A percentile compares a stretch with the other conserved stretches of the same genome.
Evolutionary conservation across 2,329 filamentous ascomycete genomes (phyloP).

Genomic region (Pseudogymnoascus sp.): DNA sequence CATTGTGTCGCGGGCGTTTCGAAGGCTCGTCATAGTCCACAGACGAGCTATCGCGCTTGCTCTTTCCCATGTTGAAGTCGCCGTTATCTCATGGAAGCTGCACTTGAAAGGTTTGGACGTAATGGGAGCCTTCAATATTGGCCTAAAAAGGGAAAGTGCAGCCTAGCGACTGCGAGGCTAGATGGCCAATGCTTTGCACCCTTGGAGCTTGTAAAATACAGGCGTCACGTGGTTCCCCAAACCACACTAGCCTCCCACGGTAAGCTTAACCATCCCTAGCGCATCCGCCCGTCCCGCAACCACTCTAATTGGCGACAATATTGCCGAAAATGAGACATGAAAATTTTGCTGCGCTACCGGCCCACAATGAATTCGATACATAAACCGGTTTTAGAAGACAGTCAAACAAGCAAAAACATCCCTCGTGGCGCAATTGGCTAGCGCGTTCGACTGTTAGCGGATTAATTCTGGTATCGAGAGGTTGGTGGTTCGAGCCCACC

Average conservation of each 20-base stretch:
- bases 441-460: conserved; percentile 4
- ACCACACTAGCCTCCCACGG: neutral
- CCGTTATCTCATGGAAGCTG: neutral
- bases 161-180: neutral
- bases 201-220: too few relatives aligned
- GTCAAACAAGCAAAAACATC: neutral
- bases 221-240: neutral
- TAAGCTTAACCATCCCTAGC: neutral
- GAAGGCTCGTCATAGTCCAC: conserved; percentile 1
- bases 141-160: neutral
- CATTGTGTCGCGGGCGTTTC: neutral
- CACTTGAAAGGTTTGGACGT: neutral
- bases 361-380: neutral
- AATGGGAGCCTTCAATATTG: neutral
- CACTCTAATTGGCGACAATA: neutral
- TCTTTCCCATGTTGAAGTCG: conserved; percentile 1
- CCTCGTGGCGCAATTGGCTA: conserved; percentile 9
- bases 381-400: neutral
- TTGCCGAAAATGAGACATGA: neutral
- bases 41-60: neutral
- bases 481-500: conserved; percentile 9
- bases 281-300: neutral
- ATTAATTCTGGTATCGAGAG: conserved; percentile 4
- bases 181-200: neutral
- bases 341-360: neutral